These are phyloP conservation scores for Neofusicoccum parvum DNA, from an alignment of 2,329 filamentous ascomycete genomes.

Conservation along the genomic window DNA sequence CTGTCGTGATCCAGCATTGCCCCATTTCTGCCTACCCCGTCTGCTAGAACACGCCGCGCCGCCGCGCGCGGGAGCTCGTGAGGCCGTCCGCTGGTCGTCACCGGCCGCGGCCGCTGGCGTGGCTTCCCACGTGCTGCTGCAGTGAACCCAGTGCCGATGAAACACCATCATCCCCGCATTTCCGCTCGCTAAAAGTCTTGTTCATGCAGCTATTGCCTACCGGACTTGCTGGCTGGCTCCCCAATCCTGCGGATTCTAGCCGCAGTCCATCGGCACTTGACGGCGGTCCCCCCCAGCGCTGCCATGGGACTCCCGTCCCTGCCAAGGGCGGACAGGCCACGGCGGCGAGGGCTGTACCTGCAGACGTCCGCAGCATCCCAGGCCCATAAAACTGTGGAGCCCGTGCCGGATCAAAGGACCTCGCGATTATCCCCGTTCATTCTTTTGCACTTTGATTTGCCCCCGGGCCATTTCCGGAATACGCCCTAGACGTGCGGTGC, in stretches of 20 bases:
- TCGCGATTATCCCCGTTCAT: neutral
- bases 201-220: neutral
- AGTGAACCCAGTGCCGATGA: neutral
- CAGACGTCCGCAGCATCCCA: neutral
- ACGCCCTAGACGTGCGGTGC: neutral
- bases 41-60: neutral
- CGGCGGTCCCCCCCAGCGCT: neutral
- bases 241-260: neutral
- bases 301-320: neutral
- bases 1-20: neutral
- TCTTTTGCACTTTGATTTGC: neutral
- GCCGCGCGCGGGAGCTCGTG: neutral
- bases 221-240: neutral
- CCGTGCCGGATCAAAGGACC: neutral
- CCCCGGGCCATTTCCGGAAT: slow-evolving; percentile 1
- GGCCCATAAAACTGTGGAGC: slow-evolving; percentile 11
- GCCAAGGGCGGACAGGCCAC: neutral
- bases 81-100: neutral
- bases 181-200: neutral
- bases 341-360: neutral
- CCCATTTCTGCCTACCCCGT: neutral
- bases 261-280: neutral
- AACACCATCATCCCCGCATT: slow-evolving; percentile 9
- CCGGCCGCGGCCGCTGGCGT: slow-evolving; percentile 5
- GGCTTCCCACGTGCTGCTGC: slow-evolving; percentile 1